These are phyloP conservation scores for Erucastrum elatum DNA, from an alignment of 345 rosid genomes.

Conservation along the genomic window DNA sequence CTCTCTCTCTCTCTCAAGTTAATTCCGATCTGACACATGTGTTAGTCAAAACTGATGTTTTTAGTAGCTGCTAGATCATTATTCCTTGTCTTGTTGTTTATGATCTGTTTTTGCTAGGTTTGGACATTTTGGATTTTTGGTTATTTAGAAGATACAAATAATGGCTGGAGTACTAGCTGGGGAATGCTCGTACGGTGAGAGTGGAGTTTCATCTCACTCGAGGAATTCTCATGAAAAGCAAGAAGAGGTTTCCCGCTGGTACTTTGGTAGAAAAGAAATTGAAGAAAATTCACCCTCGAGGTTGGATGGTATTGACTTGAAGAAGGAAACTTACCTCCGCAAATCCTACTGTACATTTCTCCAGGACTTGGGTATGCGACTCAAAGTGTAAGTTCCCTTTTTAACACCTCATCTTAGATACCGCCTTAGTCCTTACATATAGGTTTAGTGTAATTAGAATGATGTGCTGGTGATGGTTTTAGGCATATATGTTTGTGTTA, in stretches of 20 bases:
- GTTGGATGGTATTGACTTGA: constrained; percentile 85
- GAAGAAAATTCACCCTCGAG: constrained; percentile 92
- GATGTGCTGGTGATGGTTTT: constrained; percentile 3
- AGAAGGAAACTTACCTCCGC: constrained; percentile 91
- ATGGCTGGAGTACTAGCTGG: constrained; percentile 58
- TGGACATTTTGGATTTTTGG: constrained; percentile 3
- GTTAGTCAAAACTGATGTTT: too few relatives aligned
- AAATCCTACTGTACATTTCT: constrained; percentile 96
- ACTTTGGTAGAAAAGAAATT: constrained; percentile 79
- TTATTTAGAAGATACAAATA: constrained; percentile 12
- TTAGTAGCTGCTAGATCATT: too few relatives aligned
- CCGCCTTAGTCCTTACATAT: too few relatives aligned
- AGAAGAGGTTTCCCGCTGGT: constrained; percentile 78
- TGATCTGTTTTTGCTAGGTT: constrained; percentile 15
- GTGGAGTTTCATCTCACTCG: constrained; percentile 46
- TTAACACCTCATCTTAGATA: not conserved
- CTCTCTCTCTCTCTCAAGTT: too few relatives aligned
- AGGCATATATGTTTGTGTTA: constrained; percentile 3
- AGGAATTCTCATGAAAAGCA: constrained; percentile 54
- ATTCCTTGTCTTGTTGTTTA: too few relatives aligned
- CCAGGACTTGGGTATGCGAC: constrained; percentile 95
- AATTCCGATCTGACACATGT: too few relatives aligned
- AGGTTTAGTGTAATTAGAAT: not conserved
- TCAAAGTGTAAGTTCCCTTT: constrained; percentile 77
- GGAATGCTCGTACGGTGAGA: constrained; percentile 53